A percentile compares a stretch with the other conserved stretches of the same genome.
These are phyloP conservation scores for Colletotrichum endophyticum DNA, from an alignment of 2,329 filamentous ascomycete genomes.

Conservation along the genomic window DNA sequence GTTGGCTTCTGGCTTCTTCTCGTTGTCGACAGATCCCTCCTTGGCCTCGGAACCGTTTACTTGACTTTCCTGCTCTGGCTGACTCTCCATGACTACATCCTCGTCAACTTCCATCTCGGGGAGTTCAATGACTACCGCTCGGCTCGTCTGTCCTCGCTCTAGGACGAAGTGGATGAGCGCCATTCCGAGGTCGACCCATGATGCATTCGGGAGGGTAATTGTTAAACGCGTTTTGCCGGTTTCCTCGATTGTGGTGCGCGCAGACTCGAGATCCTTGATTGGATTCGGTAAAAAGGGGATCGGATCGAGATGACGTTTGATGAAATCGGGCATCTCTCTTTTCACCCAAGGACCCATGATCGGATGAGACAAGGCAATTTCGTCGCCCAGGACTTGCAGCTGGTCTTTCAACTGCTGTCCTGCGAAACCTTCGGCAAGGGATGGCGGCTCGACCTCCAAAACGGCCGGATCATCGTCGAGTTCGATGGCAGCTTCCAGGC, in stretches of 20 bases:
- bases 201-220: slow-evolving; percentile 34
- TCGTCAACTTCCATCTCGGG: slow-evolving; percentile 39
- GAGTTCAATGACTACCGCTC: slow-evolving; percentile 37
- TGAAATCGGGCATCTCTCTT: slow-evolving; percentile 52
- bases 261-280: slow-evolving; percentile 39
- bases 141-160: slow-evolving; percentile 37
- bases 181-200: slow-evolving; percentile 49
- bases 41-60: slow-evolving; percentile 18
- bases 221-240: slow-evolving; percentile 24
- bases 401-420: slow-evolving; percentile 66
- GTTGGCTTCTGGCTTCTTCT: not conserved
- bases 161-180: slow-evolving; percentile 40
- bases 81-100: slow-evolving; percentile 32
- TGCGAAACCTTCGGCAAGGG: slow-evolving; percentile 66
- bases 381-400: slow-evolving; percentile 57
- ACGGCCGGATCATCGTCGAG: slow-evolving; percentile 70
- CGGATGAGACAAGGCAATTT: slow-evolving; percentile 64
- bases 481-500: slow-evolving; percentile 70
- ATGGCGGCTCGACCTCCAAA: slow-evolving; percentile 66
- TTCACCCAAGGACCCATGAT: slow-evolving; percentile 62
- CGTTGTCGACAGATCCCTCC: slow-evolving; percentile 41
- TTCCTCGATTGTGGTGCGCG: slow-evolving; percentile 2
- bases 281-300: slow-evolving; percentile 66
- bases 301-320: slow-evolving; percentile 63
- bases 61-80: slow-evolving; percentile 5